Conservation (phyloP, 2,329 filamentous ascomycete species). For the Lasiodiplodia hormozganensis region DNA sequence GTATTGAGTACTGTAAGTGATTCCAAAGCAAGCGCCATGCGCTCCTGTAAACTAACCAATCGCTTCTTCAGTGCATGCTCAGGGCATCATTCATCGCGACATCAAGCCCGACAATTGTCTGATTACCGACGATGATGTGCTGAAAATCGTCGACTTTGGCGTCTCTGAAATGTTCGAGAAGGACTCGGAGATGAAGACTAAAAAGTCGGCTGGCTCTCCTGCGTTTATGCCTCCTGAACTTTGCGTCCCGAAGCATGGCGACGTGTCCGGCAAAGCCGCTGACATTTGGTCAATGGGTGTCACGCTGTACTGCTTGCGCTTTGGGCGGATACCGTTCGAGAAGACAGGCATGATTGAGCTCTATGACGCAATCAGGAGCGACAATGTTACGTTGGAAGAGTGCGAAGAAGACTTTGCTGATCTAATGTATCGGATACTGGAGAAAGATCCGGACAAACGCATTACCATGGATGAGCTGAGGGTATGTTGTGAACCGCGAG, state of each 20-base stretch:
- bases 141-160: conserved; percentile 98
- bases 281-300: conserved; percentile 99
- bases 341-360: conserved; percentile 80
- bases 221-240: conserved; percentile 94
- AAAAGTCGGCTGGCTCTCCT: conserved; percentile 92
- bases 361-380: conserved; percentile 84
- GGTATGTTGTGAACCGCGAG: conserved; percentile 59
- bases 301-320: conserved; percentile 89
- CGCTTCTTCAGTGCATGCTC: conserved; percentile 74
- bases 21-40: too few species aligned
- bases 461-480: conserved; percentile 84
- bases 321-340: conserved; percentile 87
- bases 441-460: conserved; percentile 83
- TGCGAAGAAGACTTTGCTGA: conserved; percentile 74
- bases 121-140: conserved; percentile 86
- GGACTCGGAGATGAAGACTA: conserved; percentile 82
- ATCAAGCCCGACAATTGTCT: conserved; percentile 98
- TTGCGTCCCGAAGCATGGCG: conserved; percentile 83
- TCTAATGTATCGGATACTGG: conserved; percentile 74
- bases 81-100: conserved; percentile 93
- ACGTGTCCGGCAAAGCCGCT: conserved; percentile 85
- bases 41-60: conserved; percentile 2
- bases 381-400: conserved; percentile 67
- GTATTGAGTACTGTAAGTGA: conserved; percentile 85
- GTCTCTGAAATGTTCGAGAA: conserved; percentile 99